phyloP scores from a whole-genome alignment of 1,139 yeast genomes.

The Geotrichum fermentans region DNA sequence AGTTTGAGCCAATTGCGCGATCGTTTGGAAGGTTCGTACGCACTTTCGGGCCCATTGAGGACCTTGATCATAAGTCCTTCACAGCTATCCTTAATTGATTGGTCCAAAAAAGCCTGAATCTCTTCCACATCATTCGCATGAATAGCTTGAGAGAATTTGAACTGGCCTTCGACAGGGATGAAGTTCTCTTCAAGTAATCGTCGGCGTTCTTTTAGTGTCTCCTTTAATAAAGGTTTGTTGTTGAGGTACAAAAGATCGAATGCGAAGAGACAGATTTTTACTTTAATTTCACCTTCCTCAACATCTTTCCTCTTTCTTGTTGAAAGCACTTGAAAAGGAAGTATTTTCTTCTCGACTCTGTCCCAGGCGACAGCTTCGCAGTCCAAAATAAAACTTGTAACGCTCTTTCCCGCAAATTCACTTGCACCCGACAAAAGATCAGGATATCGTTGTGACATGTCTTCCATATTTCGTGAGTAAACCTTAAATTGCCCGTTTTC shows the following conservation, averaged over 20 bases:
- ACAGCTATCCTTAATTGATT: slow-evolving; percentile 82
- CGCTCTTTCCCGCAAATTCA: slow-evolving; percentile 48
- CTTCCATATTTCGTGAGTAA: slow-evolving; percentile 92
- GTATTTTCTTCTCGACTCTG: slow-evolving; percentile 59
- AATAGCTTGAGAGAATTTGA: slow-evolving; percentile 72
- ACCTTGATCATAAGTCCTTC: slow-evolving; percentile 96
- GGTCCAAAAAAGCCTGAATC: slow-evolving; percentile 80
- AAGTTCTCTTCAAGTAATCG: slow-evolving; percentile 53
- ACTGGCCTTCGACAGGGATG: slow-evolving; percentile 64
- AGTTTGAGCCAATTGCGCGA: slow-evolving; percentile 93
- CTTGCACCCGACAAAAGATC: slow-evolving; percentile 70
- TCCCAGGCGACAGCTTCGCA: slow-evolving; percentile 99
- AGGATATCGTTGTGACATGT: slow-evolving; percentile 94
- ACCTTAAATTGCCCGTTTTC: slow-evolving; percentile 64
- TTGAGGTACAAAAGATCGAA: slow-evolving; percentile 78
- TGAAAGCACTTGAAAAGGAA: slow-evolving; percentile 88
- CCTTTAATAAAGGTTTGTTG: slow-evolving; percentile 64
- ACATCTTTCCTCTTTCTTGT: slow-evolving; percentile 95
- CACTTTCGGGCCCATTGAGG: slow-evolving; percentile 73
- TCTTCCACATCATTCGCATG: slow-evolving; percentile 67
- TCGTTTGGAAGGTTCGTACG: slow-evolving; percentile 90
- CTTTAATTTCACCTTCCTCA: slow-evolving; percentile 77
- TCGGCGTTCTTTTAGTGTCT: slow-evolving; percentile 67
- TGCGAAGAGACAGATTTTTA: slow-evolving; percentile 85
- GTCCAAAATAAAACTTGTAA: slow-evolving; percentile 65